A percentile compares a stretch with the other conserved stretches of the same genome.
These are phyloP conservation scores for Dactylellina haptotyla DNA, from an alignment of 2,329 filamentous ascomycete genomes.

Conservation along the genomic window DNA sequence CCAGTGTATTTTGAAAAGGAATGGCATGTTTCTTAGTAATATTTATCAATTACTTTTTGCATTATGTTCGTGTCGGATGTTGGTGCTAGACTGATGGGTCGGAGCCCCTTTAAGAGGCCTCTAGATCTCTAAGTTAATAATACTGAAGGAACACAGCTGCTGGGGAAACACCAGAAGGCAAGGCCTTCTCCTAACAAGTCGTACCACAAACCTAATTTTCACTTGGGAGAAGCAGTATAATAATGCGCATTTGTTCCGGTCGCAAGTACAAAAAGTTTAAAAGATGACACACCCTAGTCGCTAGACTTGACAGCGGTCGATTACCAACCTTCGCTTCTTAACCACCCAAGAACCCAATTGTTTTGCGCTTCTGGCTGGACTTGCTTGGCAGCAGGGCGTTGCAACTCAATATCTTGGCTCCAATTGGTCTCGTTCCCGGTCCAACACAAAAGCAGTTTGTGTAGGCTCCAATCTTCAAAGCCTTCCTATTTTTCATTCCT, in stretches of 20 bases:
- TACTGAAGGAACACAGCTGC: no score
- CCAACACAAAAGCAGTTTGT: neutral
- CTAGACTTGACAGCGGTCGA: neutral
- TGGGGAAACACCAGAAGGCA: no score
- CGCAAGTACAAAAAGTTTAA: neutral
- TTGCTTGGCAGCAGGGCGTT: neutral
- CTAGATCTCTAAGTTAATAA: neutral
- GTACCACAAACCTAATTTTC: no score
- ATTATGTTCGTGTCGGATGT: neutral
- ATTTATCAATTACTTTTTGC: neutral
- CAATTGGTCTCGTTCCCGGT: neutral
- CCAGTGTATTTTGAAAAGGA: constrained; percentile 12
- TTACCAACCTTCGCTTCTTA: neutral
- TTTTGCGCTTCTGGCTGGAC: constrained; percentile 5
- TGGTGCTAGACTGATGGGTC: neutral
- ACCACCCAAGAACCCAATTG: neutral
- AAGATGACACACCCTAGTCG: neutral
- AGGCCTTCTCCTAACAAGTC: neutral
- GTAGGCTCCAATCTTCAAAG: neutral
- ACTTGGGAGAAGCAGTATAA: no score
- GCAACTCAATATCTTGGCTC: neutral
- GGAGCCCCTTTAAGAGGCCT: neutral
- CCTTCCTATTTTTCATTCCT: no score
- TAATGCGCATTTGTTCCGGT: neutral
- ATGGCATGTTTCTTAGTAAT: neutral